These are phyloP conservation scores for Talaromyces pinophilus DNA, from an alignment of 2,329 filamentous ascomycete species.

Conservation along the genomic window DNA sequence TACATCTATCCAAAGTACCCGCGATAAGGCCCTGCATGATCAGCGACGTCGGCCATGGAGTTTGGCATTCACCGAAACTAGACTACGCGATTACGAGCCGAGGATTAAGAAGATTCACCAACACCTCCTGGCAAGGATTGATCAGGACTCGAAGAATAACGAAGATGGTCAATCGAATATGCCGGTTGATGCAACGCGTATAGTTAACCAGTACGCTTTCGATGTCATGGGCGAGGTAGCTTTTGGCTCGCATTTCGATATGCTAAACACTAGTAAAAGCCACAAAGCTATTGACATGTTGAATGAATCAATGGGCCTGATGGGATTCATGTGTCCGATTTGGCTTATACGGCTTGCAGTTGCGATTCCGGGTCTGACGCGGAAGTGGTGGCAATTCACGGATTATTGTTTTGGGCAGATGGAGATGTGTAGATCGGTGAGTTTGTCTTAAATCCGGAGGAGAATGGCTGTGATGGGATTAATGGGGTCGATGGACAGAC, in stretches of 20 bases:
- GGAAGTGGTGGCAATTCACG: constrained; percentile 37
- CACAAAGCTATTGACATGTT: constrained; percentile 39
- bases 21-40: constrained; percentile 42
- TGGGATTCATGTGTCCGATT: constrained; percentile 26
- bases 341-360: constrained; percentile 38
- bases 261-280: constrained; percentile 1
- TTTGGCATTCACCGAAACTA: constrained; percentile 43
- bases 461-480: background rate
- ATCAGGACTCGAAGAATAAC: constrained; percentile 1
- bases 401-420: constrained; percentile 38
- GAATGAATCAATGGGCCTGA: constrained; percentile 32
- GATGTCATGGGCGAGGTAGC: constrained; percentile 51
- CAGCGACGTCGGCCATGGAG: constrained; percentile 44
- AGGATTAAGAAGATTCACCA: constrained; percentile 39
- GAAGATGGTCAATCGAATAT: background rate
- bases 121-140: constrained; percentile 29
- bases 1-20: constrained; percentile 41
- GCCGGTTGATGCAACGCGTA: constrained; percentile 40
- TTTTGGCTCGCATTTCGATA: constrained; percentile 40
- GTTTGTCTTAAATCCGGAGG: background rate
- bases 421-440: constrained; percentile 30
- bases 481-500: constrained; percentile 18
- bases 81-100: constrained; percentile 44
- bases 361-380: constrained; percentile 35
- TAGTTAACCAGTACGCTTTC: constrained; percentile 46